These are phyloP conservation scores for Brassica napus DNA, from an alignment of 345 rosid genomes.

Conservation along the genomic window DNA sequence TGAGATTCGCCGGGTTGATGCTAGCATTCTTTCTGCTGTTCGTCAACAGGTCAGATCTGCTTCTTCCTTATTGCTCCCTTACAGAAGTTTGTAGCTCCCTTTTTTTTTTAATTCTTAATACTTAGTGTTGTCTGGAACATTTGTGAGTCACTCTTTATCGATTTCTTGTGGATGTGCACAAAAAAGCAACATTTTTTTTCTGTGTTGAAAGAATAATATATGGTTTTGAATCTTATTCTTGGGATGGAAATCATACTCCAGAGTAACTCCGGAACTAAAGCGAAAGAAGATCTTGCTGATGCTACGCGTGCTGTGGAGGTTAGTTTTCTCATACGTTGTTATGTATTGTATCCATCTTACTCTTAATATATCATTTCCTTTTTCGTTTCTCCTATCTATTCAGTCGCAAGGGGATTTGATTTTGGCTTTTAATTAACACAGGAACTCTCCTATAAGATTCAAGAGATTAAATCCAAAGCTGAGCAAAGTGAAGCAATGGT, in stretches of 20 bases:
- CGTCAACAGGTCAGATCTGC: slow-evolving; percentile 80
- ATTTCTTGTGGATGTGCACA: slow-evolving; percentile 8
- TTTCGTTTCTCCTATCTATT: slow-evolving; percentile 7
- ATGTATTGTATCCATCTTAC: not conserved
- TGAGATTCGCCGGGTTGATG: slow-evolving; percentile 95
- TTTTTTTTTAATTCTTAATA: not conserved
- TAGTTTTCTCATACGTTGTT: slow-evolving; percentile 35
- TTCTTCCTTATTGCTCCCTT: not conserved
- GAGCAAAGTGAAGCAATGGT: slow-evolving; percentile 99
- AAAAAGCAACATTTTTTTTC: not conserved
- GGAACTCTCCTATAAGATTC: slow-evolving; percentile 92
- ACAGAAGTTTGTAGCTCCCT: not conserved
- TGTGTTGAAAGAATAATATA: slow-evolving; percentile 1
- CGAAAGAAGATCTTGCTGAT: slow-evolving; percentile 99
- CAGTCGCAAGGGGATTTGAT: slow-evolving; percentile 11
- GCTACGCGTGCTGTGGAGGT: slow-evolving; percentile 97
- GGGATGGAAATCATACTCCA: slow-evolving; percentile 37
- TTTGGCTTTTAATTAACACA: slow-evolving; percentile 35
- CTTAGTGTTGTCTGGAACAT: not conserved
- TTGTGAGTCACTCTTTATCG: slow-evolving; percentile 7
- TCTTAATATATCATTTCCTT: not conserved
- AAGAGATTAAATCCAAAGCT: slow-evolving; percentile 97
- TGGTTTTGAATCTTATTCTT: slow-evolving; percentile 1
- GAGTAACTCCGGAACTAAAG: slow-evolving; percentile 98
- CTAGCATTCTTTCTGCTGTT: slow-evolving; percentile 87